Evolutionary conservation across 176 grass and related monocot genomes (phyloP), one percentile per base, ranked within the genome.

Genomic region (Saccharum spontaneum): DNA sequence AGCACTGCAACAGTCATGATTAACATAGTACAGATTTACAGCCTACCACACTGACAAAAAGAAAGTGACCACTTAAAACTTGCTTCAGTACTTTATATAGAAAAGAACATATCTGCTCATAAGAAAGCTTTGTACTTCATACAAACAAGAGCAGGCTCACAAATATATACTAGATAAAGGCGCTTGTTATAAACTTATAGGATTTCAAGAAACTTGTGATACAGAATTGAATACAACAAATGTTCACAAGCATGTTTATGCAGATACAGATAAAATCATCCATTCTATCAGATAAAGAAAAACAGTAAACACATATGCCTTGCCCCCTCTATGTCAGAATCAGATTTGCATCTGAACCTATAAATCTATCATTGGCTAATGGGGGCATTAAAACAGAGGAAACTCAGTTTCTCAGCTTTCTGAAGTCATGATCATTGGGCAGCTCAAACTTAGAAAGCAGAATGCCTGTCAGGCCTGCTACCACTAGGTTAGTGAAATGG

Each of bases 241-340:
- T 78, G 70, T 74, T 18, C 44, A 59, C 67, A 84, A 67, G 20
- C 38, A 30, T 26, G 17, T 49, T 86, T 78, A 65, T 78, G 83
- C 79, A 57, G 52, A 46, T 79, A 79, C 60, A 83, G 44, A 62
- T 61, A 79, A 75, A 73, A 69, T 24, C 49, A 61, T 34, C 24
- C 22, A 55, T 83, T 83, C 16, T 79, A 60, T 79, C 20, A 68
- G 68, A 43, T 60, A 57, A 79, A 65, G 0, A 81, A 74, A 79
- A 63, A 26, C 60, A 89, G 71, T 77, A 82, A 82, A 37, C 79
- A 81, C 22, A 79, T 79, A 48, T 87, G 80, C 48, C 26, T 65
- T 30, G 26, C 26, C 62, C 62, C 62, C 57, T 57, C 64, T 79
- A 49, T 18, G 18, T 36, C 75, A 78, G 52, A 52, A 74, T 69